phyloP scores from a whole-genome alignment of 176 grass and related monocot species.

The Dendrocalamus sinicus region DNA sequence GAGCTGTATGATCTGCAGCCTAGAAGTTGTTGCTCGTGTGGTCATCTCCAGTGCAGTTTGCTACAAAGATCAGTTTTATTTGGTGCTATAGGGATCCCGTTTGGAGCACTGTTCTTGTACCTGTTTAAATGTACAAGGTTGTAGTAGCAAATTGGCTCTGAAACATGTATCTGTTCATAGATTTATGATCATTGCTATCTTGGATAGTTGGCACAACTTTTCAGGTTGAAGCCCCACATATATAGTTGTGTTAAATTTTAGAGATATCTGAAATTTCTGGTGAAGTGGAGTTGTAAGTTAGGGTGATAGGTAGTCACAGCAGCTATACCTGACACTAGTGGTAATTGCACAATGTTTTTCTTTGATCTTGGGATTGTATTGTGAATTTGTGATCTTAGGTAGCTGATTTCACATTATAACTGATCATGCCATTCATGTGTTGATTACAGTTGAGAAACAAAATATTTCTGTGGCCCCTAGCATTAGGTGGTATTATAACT shows the following conservation, averaged over 20 bases:
- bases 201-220: slow-evolving; percentile 16
- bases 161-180: neutral
- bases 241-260: slow-evolving; percentile 13
- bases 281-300: slow-evolving; percentile 23
- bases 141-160: neutral
- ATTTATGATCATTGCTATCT: slow-evolving; percentile 12
- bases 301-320: neutral
- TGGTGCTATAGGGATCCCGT: neutral
- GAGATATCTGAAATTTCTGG: slow-evolving; percentile 8
- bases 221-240: slow-evolving; percentile 15
- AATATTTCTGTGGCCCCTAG: neutral
- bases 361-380: neutral
- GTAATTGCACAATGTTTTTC: slow-evolving; percentile 1
- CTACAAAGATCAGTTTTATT: slow-evolving; percentile 23
- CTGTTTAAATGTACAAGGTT: neutral
- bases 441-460: slow-evolving; percentile 14
- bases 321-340: slow-evolving; percentile 16
- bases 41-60: neutral
- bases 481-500: neutral
- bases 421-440: slow-evolving; percentile 10
- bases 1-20: slow-evolving; percentile 11
- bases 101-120: slow-evolving; percentile 16
- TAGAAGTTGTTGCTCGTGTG: slow-evolving; percentile 8
- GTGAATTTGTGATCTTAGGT: neutral
- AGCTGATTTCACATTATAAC: neutral